These are phyloP conservation scores for Brettanomyces nanus DNA, from an alignment of 805 yeast genomes.

Conservation along the genomic window DNA sequence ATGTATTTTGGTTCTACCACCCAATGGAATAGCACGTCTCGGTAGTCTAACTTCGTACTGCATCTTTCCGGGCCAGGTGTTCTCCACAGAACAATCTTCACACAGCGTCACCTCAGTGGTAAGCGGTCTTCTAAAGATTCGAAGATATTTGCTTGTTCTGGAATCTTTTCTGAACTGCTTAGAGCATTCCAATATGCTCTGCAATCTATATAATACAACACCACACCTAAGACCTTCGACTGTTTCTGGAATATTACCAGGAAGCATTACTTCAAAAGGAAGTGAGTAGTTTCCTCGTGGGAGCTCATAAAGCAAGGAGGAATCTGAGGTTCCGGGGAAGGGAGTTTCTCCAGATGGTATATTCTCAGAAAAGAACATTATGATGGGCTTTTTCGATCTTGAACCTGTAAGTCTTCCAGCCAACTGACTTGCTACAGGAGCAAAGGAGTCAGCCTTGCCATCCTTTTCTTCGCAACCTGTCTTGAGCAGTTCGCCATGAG, in stretches of 20 bases:
- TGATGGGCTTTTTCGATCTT: constrained; percentile 2
- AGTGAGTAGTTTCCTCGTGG: constrained; percentile 46
- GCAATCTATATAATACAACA: constrained; percentile 34
- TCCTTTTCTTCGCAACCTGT: constrained; percentile 31
- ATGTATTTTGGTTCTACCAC: constrained; percentile 34
- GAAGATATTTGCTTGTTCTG: constrained; percentile 27
- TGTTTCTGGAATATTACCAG: constrained; percentile 41
- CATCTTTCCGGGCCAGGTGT: constrained; percentile 45
- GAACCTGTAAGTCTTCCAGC: neutral
- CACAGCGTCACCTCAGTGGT: constrained; percentile 30
- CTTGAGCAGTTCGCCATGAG: constrained; percentile 29
- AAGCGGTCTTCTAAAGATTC: constrained; percentile 37
- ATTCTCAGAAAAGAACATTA: neutral
- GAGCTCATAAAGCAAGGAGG: constrained; percentile 25
- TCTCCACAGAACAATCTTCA: constrained; percentile 38
- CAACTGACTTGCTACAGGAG: neutral
- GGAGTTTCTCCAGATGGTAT: constrained; percentile 23
- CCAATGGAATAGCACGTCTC: constrained; percentile 38
- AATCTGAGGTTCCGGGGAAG: constrained; percentile 21
- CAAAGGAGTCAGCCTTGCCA: neutral
- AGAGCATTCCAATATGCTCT: constrained; percentile 15
- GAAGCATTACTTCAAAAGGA: constrained; percentile 37
- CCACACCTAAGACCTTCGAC: constrained; percentile 41
- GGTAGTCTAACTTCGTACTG: constrained; percentile 40
- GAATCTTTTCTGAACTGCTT: constrained; percentile 8